These are phyloP conservation scores for Angomonas desouzai DNA, from an alignment of 208 protist species.

Conservation along the genomic window DNA sequence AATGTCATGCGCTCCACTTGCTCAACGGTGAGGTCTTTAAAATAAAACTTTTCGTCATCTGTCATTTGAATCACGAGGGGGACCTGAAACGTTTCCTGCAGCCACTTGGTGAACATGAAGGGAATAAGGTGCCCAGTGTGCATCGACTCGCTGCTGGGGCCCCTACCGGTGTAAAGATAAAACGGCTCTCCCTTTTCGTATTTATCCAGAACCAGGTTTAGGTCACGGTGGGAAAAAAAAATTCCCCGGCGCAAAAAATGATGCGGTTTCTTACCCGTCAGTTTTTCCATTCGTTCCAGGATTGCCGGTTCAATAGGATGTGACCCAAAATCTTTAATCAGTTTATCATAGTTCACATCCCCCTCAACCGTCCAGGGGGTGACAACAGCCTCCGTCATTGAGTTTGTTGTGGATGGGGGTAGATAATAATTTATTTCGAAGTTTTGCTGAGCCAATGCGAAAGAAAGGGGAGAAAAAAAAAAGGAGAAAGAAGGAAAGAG, in stretches of 20 bases:
- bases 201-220: constrained; percentile 96
- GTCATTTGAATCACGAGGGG: constrained; percentile 99
- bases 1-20: constrained; percentile 89
- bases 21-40: constrained; percentile 95
- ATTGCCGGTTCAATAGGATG: constrained; percentile 75
- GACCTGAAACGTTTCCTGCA: constrained; percentile 99
- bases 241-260: constrained; percentile 92
- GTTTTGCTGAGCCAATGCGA: too few species aligned
- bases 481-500: too few species aligned
- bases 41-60: constrained; percentile 99
- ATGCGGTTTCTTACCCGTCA: constrained; percentile 86
- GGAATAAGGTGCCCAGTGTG: constrained; percentile 99
- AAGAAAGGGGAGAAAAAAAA: too few species aligned
- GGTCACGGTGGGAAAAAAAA: constrained; percentile 99
- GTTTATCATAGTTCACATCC: constrained; percentile 93
- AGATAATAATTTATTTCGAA: too few species aligned
- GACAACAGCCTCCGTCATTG: constrained; percentile 49
- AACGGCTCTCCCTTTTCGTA: constrained; percentile 96
- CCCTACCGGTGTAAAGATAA: constrained; percentile 99
- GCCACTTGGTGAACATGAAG: constrained; percentile 99
- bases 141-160: constrained; percentile 97
- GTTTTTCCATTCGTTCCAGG: constrained; percentile 81
- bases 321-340: constrained; percentile 91
- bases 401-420: too few species aligned
- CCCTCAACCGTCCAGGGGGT: constrained; percentile 92